phyloP scores from a whole-genome alignment of 306 rosid species.

The Vigna angularis region DNA sequence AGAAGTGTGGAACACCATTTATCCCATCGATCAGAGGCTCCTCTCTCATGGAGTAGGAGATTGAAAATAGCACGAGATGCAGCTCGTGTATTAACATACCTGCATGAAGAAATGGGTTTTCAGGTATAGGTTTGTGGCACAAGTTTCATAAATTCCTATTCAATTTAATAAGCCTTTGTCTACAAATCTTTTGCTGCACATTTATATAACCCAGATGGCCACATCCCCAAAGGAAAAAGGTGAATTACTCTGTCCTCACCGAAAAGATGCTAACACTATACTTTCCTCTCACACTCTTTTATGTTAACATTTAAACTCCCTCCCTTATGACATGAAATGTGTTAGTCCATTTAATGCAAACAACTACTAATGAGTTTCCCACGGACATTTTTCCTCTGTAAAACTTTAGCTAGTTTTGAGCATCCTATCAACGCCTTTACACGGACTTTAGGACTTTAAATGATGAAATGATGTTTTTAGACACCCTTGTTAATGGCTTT shows the following conservation, averaged over 20 bases:
- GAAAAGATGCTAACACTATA: neutral
- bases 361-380: neutral
- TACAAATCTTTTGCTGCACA: conserved; percentile 18
- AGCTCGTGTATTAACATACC: conserved; percentile 89
- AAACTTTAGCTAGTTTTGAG: neutral
- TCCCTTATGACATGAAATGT: neutral
- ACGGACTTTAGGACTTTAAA: neutral
- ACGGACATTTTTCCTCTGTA: neutral
- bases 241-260: neutral
- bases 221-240: conserved; percentile 12
- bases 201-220: conserved; percentile 7
- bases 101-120: conserved; percentile 92
- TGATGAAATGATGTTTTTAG: neutral
- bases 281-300: neutral
- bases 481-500: neutral
- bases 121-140: conserved; percentile 70
- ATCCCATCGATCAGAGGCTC: conserved; percentile 61
- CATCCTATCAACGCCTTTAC: neutral
- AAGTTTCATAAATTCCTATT: conserved; percentile 16
- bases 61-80: conserved; percentile 89
- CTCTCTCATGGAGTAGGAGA: conserved; percentile 89
- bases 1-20: conserved; percentile 89
- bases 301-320: neutral
- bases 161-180: conserved; percentile 18
- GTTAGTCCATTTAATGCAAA: neutral